Base-by-base conservation (phyloP, 352 stramenopile genomes). In the Globisporangium recalcitrans region DNA sequence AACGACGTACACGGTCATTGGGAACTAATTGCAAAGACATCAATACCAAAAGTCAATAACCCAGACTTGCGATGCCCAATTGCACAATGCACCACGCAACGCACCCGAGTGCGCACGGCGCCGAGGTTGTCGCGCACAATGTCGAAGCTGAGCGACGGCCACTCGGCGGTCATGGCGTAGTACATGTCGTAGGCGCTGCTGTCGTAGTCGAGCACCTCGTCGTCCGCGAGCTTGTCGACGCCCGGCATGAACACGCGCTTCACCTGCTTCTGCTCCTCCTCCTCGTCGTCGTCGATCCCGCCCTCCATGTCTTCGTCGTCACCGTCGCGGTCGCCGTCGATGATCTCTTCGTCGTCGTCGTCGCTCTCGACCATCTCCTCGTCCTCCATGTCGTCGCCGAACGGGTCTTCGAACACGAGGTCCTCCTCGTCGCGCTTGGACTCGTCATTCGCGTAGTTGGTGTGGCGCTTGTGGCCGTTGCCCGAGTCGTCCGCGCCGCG, bases 121-220 rank as follows among this genome's bases (percentile, higher is more conserved):
- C 98, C 98, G 13, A 99, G 73, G 72, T 93, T 93, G 71, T 99
- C 98, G 32, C 82, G 82, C 44, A 99, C 67, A 58, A 99, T 85
- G 73, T 99, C 97, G 68, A 99, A 98, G 69, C 88, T 98, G 24
- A 99, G 83, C 61, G 93, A 97, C 11, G 97, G 97, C 97, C 97
- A 99, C 75, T 99, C 97, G 46, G 96, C 90, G 5, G 87, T 96
- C 67, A 99, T 91, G 36, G 95, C 93, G 72, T 99, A 98, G 80
- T 99, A 98, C 96, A 99, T 99, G 74, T 98, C 96, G 82, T 99
- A 99, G 7, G 98, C 98, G 34, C 84, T 97, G 71, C 90, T 97
- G 74, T 99, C 97, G 82, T 99, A 99, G 78, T 99, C 97, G 40
- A 99, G 85, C 70, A 97, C 82, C 70, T 98, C 90, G 60, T 97